Conservation (phyloP, 805 yeast species). For the Saccharomycopsis amapae region DNA sequence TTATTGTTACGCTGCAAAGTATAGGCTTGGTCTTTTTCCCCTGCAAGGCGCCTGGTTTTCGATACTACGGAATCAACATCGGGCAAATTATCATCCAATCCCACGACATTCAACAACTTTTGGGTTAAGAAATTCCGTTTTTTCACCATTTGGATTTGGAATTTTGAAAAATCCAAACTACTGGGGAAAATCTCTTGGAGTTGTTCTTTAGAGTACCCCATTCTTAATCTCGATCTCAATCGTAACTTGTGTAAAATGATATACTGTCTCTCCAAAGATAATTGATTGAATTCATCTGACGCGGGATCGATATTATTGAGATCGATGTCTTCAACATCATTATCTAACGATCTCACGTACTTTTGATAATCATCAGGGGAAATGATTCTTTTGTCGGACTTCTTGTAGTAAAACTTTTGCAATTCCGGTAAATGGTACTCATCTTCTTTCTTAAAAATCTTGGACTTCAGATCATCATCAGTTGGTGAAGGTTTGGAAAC, state of each 20-base stretch:
- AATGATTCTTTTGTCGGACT: conserved; percentile 64
- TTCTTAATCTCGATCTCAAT: conserved; percentile 77
- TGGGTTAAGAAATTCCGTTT: conserved; percentile 89
- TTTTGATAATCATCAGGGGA: conserved; percentile 66
- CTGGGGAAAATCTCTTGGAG: conserved; percentile 73
- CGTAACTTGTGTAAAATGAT: conserved; percentile 79
- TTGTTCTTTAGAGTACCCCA: conserved; percentile 94
- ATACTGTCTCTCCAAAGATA: conserved; percentile 85
- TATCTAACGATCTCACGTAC: conserved; percentile 39
- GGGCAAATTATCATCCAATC: conserved; percentile 50
- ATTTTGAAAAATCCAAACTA: conserved; percentile 82
- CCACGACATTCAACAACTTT: conserved; percentile 72
- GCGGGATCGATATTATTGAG: conserved; percentile 74
- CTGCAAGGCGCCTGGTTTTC: conserved; percentile 57
- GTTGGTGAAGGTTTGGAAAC: conserved; percentile 21
- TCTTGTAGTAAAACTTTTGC: conserved; percentile 44
- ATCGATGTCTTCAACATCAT: conserved; percentile 61
- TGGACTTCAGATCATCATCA: too few relatives aligned
- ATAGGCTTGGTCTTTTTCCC: conserved; percentile 74
- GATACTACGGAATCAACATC: conserved; percentile 29
- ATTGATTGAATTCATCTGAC: conserved; percentile 62
- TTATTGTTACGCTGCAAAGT: conserved; percentile 65
- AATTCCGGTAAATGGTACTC: conserved; percentile 81
- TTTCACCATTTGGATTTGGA: conserved; percentile 89
- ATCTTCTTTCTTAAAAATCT: conserved; percentile 49